Evolutionary conservation across 176 grass and related monocot genomes (phyloP).

Genomic region (Oryza coarctata): DNA sequence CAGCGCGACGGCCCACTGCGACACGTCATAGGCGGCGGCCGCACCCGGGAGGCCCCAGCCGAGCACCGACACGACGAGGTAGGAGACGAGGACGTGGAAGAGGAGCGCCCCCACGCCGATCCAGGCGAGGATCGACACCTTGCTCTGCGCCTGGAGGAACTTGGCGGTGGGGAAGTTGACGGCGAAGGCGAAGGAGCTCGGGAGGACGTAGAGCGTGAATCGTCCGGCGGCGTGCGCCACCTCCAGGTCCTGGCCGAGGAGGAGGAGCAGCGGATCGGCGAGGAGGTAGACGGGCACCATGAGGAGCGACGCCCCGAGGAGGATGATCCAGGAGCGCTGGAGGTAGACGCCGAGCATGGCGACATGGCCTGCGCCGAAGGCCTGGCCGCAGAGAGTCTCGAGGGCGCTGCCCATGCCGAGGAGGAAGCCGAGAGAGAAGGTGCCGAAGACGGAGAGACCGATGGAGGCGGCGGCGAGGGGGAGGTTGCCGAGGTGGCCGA

Average conservation of each 20-base stretch:
- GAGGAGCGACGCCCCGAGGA: constrained; percentile 13
- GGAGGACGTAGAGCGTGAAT: constrained; percentile 53
- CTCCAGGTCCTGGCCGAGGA: constrained; percentile 45
- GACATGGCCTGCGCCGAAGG: constrained; percentile 57
- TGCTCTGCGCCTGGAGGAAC: constrained; percentile 74
- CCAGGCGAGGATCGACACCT: constrained; percentile 47
- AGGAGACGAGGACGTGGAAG: constrained; percentile 16
- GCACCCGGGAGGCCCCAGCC: constrained; percentile 35
- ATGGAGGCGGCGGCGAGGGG: constrained; percentile 57
- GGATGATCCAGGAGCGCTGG: constrained; percentile 72
- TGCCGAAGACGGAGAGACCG: constrained; percentile 55
- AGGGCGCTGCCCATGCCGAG: constrained; percentile 88
- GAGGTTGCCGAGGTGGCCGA: constrained; percentile 69
- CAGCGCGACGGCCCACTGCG: constrained; percentile 38
- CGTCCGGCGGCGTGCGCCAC: constrained; percentile 44
- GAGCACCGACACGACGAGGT: constrained; percentile 40
- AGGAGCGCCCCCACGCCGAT: constrained; percentile 30
- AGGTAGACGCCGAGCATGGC: constrained; percentile 73
- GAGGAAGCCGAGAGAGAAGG: constrained; percentile 64
- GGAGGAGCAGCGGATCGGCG: constrained; percentile 40
- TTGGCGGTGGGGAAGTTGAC: constrained; percentile 64
- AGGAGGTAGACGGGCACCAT: constrained; percentile 46
- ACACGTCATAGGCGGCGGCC: constrained; percentile 29
- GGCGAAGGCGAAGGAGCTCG: constrained; percentile 40
- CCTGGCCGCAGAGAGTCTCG: constrained; percentile 88